Conservation (phyloP, 495 filamentous ascomycete species). For the Daldinia decipiens region DNA sequence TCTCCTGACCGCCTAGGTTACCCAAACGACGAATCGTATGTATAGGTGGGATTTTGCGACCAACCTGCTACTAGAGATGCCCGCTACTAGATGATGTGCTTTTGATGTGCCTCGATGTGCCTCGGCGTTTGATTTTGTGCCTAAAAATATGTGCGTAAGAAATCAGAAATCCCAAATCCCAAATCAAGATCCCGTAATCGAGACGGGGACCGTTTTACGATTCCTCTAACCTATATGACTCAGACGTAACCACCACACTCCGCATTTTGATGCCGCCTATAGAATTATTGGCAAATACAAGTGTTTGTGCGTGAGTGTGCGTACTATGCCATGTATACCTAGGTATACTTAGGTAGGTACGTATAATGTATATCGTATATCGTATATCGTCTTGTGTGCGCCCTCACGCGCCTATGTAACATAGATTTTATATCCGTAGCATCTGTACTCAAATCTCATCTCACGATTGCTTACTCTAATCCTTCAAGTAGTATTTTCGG, state of each 20-base stretch:
- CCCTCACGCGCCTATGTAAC: slow-evolving; percentile 8
- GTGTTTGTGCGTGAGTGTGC: slow-evolving; percentile 3
- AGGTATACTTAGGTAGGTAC: no score
- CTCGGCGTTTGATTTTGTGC: slow-evolving; percentile 47
- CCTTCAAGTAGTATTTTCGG: slow-evolving; percentile 20
- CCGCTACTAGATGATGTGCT: slow-evolving; percentile 5
- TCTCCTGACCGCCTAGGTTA: slow-evolving; percentile 46
- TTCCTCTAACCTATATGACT: slow-evolving; percentile 33
- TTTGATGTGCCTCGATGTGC: slow-evolving; percentile 2
- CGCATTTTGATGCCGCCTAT: slow-evolving; percentile 36
- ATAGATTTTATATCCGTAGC: slow-evolving; percentile 15
- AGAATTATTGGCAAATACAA: slow-evolving; percentile 27
- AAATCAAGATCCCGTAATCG: slow-evolving; percentile 38
- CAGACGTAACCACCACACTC: slow-evolving; percentile 48
- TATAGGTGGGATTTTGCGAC: slow-evolving; percentile 36
- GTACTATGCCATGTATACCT: background rate
- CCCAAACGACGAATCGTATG: slow-evolving; percentile 42
- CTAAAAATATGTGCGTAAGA: slow-evolving; percentile 41
- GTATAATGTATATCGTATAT: background rate
- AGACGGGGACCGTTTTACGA: slow-evolving; percentile 30
- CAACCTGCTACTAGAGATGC: slow-evolving; percentile 20
- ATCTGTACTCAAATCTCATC: slow-evolving; percentile 17
- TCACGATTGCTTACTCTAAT: slow-evolving; percentile 32
- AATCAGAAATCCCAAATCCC: slow-evolving; percentile 44
- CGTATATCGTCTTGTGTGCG: background rate